Conservation (phyloP, 495 filamentous ascomycete genomes). For the Daldinia loculata region DNA sequence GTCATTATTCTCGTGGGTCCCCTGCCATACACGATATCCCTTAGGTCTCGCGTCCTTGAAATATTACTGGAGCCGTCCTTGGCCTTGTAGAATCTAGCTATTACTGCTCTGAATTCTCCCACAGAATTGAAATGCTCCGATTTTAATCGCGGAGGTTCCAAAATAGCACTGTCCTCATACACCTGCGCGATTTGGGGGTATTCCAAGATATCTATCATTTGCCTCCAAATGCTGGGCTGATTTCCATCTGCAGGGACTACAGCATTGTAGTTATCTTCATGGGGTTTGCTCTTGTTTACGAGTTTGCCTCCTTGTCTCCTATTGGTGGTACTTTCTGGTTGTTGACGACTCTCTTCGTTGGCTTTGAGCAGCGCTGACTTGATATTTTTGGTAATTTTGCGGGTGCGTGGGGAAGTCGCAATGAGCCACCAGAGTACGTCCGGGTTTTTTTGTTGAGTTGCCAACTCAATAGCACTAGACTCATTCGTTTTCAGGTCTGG, state of each 20-base stretch:
- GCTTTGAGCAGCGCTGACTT: neutral
- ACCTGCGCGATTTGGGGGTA: slow-evolving; percentile 13
- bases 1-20: slow-evolving; percentile 12
- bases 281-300: neutral
- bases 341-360: no score
- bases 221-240: neutral
- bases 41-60: neutral
- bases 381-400: neutral
- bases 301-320: neutral
- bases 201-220: slow-evolving; percentile 10
- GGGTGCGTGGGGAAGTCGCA: slow-evolving; percentile 8
- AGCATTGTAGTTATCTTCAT: neutral
- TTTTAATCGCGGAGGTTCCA: neutral
- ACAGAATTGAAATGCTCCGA: neutral
- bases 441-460: slow-evolving; percentile 4
- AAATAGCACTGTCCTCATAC: slow-evolving; percentile 8
- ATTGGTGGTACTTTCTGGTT: no score
- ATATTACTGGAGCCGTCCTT: slow-evolving; percentile 4
- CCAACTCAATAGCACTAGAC: slow-evolving; percentile 13
- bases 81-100: slow-evolving; percentile 20
- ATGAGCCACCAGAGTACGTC: slow-evolving; percentile 21
- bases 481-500: neutral
- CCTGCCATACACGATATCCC: slow-evolving; percentile 6
- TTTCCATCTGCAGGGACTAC: neutral
- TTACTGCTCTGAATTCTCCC: neutral